phyloP scores from a whole-genome alignment of 371 early-diverging fungal species.

The Syncephalis plumigaleata region DNA sequence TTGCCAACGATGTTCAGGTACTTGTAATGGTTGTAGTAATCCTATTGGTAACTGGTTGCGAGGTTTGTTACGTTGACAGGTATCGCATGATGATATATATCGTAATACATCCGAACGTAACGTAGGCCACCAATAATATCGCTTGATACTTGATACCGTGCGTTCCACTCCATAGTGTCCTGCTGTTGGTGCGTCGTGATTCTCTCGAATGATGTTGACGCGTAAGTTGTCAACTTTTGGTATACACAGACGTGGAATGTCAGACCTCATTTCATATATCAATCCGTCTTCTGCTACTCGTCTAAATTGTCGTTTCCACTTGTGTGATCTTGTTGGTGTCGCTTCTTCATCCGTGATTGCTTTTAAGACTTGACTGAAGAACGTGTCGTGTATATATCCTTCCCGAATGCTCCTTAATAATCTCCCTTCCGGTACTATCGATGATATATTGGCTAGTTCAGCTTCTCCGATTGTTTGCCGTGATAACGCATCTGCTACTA shows the following conservation, averaged over 20 bases:
- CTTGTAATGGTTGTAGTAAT: conserved; percentile 17
- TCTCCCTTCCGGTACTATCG: neutral
- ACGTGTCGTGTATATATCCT: neutral
- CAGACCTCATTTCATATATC: neutral
- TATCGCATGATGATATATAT: conserved; percentile 20
- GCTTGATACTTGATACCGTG: conserved; percentile 15
- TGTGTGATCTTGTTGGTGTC: neutral
- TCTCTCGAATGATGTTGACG: conserved; percentile 5
- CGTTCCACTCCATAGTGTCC: conserved; percentile 26
- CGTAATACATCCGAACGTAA: conserved; percentile 14
- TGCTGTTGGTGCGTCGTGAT: conserved; percentile 18
- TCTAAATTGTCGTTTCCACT: no score
- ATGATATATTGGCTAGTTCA: conserved; percentile 5
- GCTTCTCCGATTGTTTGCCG: conserved; percentile 1
- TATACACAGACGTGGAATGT: neutral
- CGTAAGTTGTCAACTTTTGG: neutral
- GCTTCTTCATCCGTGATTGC: conserved; percentile 1
- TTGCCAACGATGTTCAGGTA: conserved; percentile 3
- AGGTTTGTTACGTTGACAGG: conserved; percentile 17
- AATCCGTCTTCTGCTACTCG: no score
- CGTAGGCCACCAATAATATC: conserved; percentile 21
- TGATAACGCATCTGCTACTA: conserved; percentile 9
- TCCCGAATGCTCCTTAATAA: neutral
- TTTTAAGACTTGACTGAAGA: neutral
- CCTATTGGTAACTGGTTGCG: conserved; percentile 10